These are phyloP conservation scores for Cordyceps javanica DNA, from an alignment of 2,329 filamentous ascomycete genomes.

Conservation along the genomic window DNA sequence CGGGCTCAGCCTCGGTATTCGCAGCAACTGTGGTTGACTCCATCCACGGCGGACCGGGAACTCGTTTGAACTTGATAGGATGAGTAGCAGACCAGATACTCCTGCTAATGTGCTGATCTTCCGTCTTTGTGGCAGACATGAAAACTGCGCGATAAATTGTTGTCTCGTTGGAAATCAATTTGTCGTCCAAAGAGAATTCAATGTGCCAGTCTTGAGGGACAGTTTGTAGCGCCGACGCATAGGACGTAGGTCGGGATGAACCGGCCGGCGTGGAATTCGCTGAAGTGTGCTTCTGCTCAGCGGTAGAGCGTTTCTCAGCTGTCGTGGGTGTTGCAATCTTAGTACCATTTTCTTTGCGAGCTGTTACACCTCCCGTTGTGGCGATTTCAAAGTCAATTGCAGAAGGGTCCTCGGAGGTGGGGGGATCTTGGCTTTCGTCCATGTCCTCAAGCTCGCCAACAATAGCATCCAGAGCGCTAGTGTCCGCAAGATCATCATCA, in stretches of 20 bases:
- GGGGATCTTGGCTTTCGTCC: slow-evolving; percentile 50
- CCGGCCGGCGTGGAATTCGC: slow-evolving; percentile 45
- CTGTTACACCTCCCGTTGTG: slow-evolving; percentile 79
- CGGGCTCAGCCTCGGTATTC: slow-evolving; percentile 41
- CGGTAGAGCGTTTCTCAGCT: slow-evolving; percentile 31
- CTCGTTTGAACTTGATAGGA: slow-evolving; percentile 84
- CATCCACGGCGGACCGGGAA: slow-evolving; percentile 71
- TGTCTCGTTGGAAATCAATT: slow-evolving; percentile 80
- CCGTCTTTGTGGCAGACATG: slow-evolving; percentile 42
- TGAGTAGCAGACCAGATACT: slow-evolving; percentile 89
- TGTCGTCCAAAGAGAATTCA: slow-evolving; percentile 82
- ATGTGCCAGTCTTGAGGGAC: slow-evolving; percentile 94
- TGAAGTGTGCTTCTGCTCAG: slow-evolving; percentile 34
- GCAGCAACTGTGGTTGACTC: slow-evolving; percentile 59
- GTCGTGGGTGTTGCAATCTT: slow-evolving; percentile 77
- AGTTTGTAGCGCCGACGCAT: slow-evolving; percentile 75
- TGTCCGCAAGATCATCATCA: slow-evolving; percentile 61
- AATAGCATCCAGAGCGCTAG: slow-evolving; percentile 70
- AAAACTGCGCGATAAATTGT: slow-evolving; percentile 95
- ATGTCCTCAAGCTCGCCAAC: slow-evolving; percentile 88
- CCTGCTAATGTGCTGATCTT: slow-evolving; percentile 59
- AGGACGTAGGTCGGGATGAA: slow-evolving; percentile 66
- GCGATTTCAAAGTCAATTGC: slow-evolving; percentile 90
- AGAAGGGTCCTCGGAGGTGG: slow-evolving; percentile 53
- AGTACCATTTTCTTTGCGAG: slow-evolving; percentile 86